Conservation (phyloP, 164 flowering plant genomes). For the Magnolia officinalis region DNA sequence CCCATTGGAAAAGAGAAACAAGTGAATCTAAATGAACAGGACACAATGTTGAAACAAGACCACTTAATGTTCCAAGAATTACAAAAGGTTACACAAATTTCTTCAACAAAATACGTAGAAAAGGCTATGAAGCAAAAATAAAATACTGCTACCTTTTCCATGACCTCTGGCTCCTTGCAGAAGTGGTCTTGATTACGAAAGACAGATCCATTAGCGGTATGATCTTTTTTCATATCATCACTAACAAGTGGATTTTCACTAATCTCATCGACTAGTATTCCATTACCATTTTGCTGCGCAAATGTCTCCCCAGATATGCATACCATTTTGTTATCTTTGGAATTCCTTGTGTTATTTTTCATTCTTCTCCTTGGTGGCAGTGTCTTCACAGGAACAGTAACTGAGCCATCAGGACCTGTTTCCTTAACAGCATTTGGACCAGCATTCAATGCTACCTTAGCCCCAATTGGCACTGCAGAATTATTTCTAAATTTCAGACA, state of each 20-base stretch:
- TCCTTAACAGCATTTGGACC: constrained; percentile 27
- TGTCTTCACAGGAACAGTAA: constrained; percentile 48
- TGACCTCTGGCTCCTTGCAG: constrained; percentile 12
- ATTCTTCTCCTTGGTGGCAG: constrained; percentile 59
- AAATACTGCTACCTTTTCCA: constrained; percentile 39
- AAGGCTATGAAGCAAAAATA: not conserved
- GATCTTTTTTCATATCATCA: constrained; percentile 22
- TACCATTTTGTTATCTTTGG: constrained; percentile 37
- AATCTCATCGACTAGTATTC: constrained; percentile 19
- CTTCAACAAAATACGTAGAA: not conserved
- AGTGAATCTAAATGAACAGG: not conserved
- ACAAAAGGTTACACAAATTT: too few relatives aligned
- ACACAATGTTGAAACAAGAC: not conserved
- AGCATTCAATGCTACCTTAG: constrained; percentile 25
- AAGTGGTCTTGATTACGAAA: constrained; percentile 7
- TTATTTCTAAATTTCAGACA: constrained; percentile 34
- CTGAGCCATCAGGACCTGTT: constrained; percentile 32
- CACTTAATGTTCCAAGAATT: not conserved
- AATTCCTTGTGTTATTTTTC: constrained; percentile 38
- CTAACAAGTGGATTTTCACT: constrained; percentile 17
- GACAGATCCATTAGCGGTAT: constrained; percentile 17
- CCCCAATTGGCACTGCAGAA: constrained; percentile 22
- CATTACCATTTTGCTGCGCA: constrained; percentile 30
- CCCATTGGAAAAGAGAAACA: not conserved
- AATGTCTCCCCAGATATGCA: constrained; percentile 30